Evolutionary conservation across 2,329 filamentous ascomycete genomes (phyloP).

Genomic region (Diaporthe aspalathi): DNA sequence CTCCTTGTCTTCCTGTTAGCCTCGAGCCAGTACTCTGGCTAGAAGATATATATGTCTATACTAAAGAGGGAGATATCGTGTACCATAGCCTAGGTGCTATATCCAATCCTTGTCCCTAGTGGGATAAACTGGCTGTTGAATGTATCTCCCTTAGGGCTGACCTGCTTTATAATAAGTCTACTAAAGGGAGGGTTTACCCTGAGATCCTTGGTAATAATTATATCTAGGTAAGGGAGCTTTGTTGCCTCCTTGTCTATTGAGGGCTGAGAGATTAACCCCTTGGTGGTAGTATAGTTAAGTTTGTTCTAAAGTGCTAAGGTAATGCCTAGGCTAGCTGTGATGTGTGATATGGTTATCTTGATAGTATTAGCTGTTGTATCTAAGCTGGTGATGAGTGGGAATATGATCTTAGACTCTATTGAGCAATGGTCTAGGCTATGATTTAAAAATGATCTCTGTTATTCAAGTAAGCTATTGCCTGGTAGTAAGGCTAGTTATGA

Average conservation of each 20-base stretch:
- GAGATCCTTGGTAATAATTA: conserved; percentile 42
- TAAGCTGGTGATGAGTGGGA: conserved; percentile 41
- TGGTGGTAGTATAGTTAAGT: conserved; percentile 31
- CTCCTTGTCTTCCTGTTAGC: conserved; percentile 26
- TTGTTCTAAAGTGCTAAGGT: conserved; percentile 29
- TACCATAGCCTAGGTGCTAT: conserved; percentile 38
- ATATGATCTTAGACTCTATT: conserved; percentile 38
- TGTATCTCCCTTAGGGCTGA: conserved; percentile 36
- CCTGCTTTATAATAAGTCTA: conserved; percentile 38
- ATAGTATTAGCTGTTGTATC: conserved; percentile 42
- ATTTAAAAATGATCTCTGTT: too few species aligned
- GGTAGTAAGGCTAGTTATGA: too few species aligned
- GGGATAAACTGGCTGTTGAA: conserved; percentile 40
- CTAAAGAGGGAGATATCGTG: conserved; percentile 38
- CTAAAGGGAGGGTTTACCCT: conserved; percentile 39
- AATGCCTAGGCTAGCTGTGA: conserved; percentile 35
- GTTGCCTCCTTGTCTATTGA: conserved; percentile 33
- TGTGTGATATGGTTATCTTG: conserved; percentile 39
- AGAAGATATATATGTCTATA: conserved; percentile 34
- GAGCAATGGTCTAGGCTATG: too few species aligned
- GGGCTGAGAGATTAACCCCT: conserved; percentile 20
- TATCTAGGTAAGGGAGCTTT: conserved; percentile 42
- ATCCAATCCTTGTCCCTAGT: conserved; percentile 38
- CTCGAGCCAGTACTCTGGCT: conserved; percentile 40
- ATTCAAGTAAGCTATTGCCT: too few species aligned